Conservation (phyloP, 179 eudicot genomes). For the Gypsophila paniculata region DNA sequence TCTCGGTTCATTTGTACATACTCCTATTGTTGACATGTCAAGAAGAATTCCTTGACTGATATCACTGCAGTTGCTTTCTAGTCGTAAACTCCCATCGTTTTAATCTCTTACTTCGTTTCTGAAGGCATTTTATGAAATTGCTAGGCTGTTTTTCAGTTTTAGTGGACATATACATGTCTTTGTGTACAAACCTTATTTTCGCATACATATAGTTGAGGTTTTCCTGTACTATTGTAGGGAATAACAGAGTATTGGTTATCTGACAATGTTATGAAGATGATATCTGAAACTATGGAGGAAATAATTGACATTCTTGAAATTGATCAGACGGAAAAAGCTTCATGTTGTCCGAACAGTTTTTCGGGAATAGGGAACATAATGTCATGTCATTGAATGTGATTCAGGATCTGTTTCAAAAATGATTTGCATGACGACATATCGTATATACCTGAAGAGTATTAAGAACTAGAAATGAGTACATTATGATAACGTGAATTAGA, state of each 20-base stretch:
- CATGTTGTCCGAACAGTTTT: neutral
- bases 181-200: neutral
- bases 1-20: constrained; percentile 29
- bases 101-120: constrained; percentile 3
- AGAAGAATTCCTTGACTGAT: constrained; percentile 3
- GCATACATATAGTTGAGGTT: too few relatives aligned
- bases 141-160: neutral
- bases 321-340: neutral
- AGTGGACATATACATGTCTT: neutral
- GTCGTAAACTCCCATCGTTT: neutral
- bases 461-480: too few relatives aligned
- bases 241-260: too few relatives aligned
- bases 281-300: constrained; percentile 6
- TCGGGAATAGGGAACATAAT: neutral
- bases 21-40: constrained; percentile 22
- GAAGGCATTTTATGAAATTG: neutral
- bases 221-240: too few relatives aligned
- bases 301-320: neutral
- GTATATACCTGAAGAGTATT: too few relatives aligned
- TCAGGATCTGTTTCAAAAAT: neutral
- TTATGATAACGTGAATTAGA: neutral
- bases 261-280: neutral
- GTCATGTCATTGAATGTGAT: neutral
- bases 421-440: too few relatives aligned
- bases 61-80: constrained; percentile 12